phyloP scores from a whole-genome alignment of 352 stramenopile species.

The Aphanomyces stellatus region DNA sequence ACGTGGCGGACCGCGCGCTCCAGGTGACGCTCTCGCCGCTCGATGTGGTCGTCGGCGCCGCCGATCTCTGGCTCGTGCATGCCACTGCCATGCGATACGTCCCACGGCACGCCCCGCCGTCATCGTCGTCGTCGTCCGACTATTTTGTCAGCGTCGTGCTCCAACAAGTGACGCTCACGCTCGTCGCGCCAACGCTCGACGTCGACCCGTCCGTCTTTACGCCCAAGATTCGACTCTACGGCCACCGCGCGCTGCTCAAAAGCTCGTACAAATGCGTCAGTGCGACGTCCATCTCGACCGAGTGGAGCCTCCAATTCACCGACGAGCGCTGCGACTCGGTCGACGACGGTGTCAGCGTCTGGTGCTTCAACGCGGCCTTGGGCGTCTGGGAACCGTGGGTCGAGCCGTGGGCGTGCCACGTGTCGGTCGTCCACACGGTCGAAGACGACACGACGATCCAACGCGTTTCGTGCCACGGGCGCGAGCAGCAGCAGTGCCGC shows the following conservation, averaged over 20 bases:
- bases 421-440: background rate
- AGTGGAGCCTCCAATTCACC: constrained; percentile 1
- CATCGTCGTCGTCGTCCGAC: background rate
- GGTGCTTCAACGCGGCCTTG: constrained; percentile 64
- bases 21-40: background rate
- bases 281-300: background rate
- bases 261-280: background rate
- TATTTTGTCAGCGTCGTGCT: constrained; percentile 6
- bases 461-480: constrained; percentile 7
- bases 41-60: constrained; percentile 6
- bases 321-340: constrained; percentile 21
- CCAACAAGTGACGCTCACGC: background rate
- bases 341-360: constrained; percentile 67
- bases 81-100: background rate
- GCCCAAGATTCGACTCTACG: constrained; percentile 5
- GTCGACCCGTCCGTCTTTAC: background rate
- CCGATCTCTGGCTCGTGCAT: background rate
- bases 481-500: constrained; percentile 20
- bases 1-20: background rate
- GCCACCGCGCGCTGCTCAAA: constrained; percentile 10
- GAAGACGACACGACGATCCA: constrained; percentile 19
- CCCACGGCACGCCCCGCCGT: too few relatives aligned
- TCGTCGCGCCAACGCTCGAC: background rate
- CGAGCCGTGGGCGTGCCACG: constrained; percentile 61
- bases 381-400: constrained; percentile 73